These are phyloP conservation scores for Biscutella auriculata DNA, from an alignment of 441 rosid genomes.

Conservation along the genomic window DNA sequence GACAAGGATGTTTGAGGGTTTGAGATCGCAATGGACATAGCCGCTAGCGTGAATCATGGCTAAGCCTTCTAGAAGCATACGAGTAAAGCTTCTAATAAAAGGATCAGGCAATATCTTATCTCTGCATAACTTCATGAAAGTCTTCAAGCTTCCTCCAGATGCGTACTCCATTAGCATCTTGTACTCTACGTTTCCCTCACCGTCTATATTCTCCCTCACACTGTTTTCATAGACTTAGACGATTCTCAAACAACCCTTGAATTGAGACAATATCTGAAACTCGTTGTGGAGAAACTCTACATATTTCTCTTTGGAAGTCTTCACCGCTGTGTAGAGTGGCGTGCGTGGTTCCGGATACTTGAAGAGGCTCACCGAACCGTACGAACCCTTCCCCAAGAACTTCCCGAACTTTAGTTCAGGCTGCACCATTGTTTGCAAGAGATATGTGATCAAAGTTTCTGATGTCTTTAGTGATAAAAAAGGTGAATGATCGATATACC, in stretches of 20 bases:
- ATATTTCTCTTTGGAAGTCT: not conserved
- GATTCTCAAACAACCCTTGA: slow-evolving; percentile 5
- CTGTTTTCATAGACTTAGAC: not conserved
- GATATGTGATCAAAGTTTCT: not conserved
- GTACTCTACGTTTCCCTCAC: not conserved
- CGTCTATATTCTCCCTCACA: not conserved
- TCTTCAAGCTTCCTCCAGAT: slow-evolving; percentile 1
- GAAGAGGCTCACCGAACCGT: slow-evolving; percentile 3
- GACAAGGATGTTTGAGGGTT: slow-evolving; percentile 14
- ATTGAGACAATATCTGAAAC: not conserved
- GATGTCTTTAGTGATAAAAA: not conserved
- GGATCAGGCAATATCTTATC: not conserved
- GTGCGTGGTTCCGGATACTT: not conserved
- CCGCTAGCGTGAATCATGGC: slow-evolving; percentile 9
- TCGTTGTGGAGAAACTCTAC: not conserved
- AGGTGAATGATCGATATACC: no score
- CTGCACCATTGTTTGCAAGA: not conserved
- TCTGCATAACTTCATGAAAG: not conserved
- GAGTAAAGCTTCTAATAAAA: not conserved
- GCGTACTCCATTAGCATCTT: slow-evolving; percentile 12
- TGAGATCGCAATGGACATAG: slow-evolving; percentile 25
- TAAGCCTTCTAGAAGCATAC: slow-evolving; percentile 14
- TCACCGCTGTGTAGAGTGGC: not conserved
- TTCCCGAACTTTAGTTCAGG: not conserved
- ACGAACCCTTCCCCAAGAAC: not conserved